A percentile compares a stretch with the other conserved stretches of the same genome.
phyloP scores from a whole-genome alignment of 2,329 filamentous ascomycete genomes.

The Pseudocercospora macadamiae region DNA sequence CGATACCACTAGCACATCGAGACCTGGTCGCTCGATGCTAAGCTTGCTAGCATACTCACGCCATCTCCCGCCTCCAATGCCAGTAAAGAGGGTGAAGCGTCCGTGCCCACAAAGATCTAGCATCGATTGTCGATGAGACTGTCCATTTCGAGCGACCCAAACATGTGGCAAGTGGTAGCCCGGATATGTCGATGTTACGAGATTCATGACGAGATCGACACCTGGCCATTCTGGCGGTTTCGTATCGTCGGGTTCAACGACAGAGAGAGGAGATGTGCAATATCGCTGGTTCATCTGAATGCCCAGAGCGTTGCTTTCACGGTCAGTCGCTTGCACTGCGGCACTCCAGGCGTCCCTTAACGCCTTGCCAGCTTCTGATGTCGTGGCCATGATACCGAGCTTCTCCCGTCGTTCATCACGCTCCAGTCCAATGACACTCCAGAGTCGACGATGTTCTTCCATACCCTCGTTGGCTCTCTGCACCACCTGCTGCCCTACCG shows the following conservation, averaged over 20 bases:
- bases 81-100: constrained; percentile 43
- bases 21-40: constrained; percentile 42
- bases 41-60: constrained; percentile 45
- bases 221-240: constrained; percentile 7
- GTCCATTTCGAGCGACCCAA: constrained; percentile 58
- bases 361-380: constrained; percentile 38
- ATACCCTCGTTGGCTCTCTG: constrained; percentile 59
- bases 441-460: constrained; percentile 47
- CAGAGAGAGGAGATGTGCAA: constrained; percentile 46
- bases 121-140: constrained; percentile 54
- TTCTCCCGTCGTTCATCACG: constrained; percentile 39
- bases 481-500: constrained; percentile 52
- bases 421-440: constrained; percentile 15
- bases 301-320: constrained; percentile 55
- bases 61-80: constrained; percentile 58
- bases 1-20: constrained; percentile 51
- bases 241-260: constrained; percentile 44
- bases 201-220: constrained; percentile 44
- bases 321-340: constrained; percentile 18
- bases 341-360: no score
- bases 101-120: constrained; percentile 62
- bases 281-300: constrained; percentile 62
- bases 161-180: constrained; percentile 62
- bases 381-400: constrained; percentile 16
- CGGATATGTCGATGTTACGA: constrained; percentile 52